A percentile compares a stretch with the other conserved stretches of the same genome.
These are phyloP conservation scores for Fusarium udum DNA, from an alignment of 2,329 filamentous ascomycete species.

Conservation along the genomic window DNA sequence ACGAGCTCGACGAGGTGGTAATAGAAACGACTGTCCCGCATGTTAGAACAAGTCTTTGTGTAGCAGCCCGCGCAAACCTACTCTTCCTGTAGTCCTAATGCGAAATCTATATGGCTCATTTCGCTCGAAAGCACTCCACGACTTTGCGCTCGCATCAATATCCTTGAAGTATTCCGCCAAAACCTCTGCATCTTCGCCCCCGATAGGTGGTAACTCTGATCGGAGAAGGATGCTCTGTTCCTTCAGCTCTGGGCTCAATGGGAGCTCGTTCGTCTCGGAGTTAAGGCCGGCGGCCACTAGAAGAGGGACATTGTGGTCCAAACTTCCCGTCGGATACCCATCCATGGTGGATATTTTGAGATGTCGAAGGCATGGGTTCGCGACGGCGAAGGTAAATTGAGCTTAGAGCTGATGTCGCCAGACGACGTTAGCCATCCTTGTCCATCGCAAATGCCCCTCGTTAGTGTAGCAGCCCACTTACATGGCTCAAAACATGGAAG, in stretches of 20 bases:
- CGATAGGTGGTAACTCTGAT: constrained; percentile 75
- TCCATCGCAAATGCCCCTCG: constrained; percentile 41
- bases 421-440: constrained; percentile 40
- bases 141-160: constrained; percentile 69
- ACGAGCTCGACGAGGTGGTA: constrained; percentile 66
- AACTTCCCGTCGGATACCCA: constrained; percentile 79
- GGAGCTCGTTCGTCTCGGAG: constrained; percentile 52
- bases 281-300: constrained; percentile 82
- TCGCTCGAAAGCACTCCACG: constrained; percentile 72
- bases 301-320: constrained; percentile 87
- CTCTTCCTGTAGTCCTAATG: constrained; percentile 80
- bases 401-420: constrained; percentile 35
- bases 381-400: constrained; percentile 28
- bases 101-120: constrained; percentile 69
- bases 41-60: constrained; percentile 41
- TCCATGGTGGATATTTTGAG: constrained; percentile 67
- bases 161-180: constrained; percentile 73
- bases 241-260: constrained; percentile 61
- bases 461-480: constrained; percentile 40
- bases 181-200: constrained; percentile 70
- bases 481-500: constrained; percentile 18
- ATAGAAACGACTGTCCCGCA: constrained; percentile 59
- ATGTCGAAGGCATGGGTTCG: constrained; percentile 36
- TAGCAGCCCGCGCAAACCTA: constrained; percentile 57
- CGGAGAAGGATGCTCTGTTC: constrained; percentile 69